Evolutionary conservation across 345 rosid genomes (phyloP).

Genomic region (Syzygium aromaticum): DNA sequence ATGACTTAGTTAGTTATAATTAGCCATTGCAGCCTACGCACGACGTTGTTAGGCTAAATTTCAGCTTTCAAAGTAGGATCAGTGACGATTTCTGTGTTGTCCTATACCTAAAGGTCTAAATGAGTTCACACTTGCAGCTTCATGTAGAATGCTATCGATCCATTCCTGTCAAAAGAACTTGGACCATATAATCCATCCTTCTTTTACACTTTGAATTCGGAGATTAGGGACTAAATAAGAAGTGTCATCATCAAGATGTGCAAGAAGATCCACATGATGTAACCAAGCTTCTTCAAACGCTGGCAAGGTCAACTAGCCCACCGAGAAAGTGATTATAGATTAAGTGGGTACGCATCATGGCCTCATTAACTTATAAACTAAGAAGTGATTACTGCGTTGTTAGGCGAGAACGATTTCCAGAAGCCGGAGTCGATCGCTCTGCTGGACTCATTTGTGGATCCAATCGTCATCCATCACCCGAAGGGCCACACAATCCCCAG

Average conservation of each 20-base stretch:
- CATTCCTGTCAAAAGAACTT: background rate
- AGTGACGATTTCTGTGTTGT: background rate
- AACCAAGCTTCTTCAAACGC: background rate
- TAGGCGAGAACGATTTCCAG: slow-evolving; percentile 46
- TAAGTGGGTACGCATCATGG: background rate
- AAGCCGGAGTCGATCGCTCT: slow-evolving; percentile 25
- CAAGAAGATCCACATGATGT: background rate
- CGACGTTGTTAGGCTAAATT: background rate
- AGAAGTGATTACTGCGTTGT: background rate
- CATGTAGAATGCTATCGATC: background rate
- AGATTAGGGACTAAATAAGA: background rate
- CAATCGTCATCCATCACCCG: slow-evolving; percentile 45
- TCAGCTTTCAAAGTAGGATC: background rate
- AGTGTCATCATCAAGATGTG: background rate
- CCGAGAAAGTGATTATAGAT: background rate
- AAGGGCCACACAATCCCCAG: slow-evolving; percentile 36
- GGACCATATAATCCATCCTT: background rate
- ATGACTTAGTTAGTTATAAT: background rate
- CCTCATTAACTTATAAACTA: background rate
- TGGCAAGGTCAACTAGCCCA: background rate
- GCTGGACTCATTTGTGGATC: slow-evolving; percentile 37
- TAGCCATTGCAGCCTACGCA: background rate
- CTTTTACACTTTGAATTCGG: background rate
- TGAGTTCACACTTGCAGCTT: background rate
- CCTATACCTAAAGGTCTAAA: background rate